Percentiles rank a stretch among this genome's conserved stretches.
These are phyloP conservation scores for Elongisporangium prolatum DNA, from an alignment of 352 stramenopile species.

Conservation along the genomic window DNA sequence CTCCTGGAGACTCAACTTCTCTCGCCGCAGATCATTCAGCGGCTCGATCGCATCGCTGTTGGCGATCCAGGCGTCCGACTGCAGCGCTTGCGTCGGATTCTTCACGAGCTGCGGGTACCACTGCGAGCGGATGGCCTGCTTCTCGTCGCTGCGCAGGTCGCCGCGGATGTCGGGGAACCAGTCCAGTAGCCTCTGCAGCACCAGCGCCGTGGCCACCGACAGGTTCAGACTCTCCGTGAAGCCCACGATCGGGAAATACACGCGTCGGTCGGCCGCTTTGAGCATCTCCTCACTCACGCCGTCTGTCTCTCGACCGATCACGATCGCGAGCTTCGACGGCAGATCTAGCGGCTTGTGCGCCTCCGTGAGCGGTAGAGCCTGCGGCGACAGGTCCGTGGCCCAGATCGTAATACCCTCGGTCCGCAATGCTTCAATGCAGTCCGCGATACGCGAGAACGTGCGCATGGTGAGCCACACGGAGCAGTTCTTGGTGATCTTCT, in stretches of 20 bases:
- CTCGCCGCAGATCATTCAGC: conserved; percentile 50
- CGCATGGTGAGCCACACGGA: conserved; percentile 81
- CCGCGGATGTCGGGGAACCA: conserved; percentile 67
- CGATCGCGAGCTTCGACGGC: conserved; percentile 86
- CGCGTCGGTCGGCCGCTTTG: conserved; percentile 71
- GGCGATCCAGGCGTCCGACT: conserved; percentile 48
- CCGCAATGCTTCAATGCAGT: conserved; percentile 71
- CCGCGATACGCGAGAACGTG: conserved; percentile 79
- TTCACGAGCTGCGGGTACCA: conserved; percentile 64
- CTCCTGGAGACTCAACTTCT: conserved; percentile 41
- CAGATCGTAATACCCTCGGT: conserved; percentile 77
- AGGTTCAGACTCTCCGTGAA: conserved; percentile 94
- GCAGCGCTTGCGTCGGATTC: conserved; percentile 57
- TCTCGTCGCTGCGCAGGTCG: conserved; percentile 42
- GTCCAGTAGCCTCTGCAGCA: conserved; percentile 85
- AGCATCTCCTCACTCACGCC: conserved; percentile 90
- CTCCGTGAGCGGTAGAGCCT: conserved; percentile 43
- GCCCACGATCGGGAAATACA: conserved; percentile 92
- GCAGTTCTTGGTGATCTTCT: conserved; percentile 82
- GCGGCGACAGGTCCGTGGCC: conserved; percentile 86
- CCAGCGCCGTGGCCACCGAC: conserved; percentile 89
- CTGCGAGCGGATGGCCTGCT: conserved; percentile 37
- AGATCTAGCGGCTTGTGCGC: conserved; percentile 50
- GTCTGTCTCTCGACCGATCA: conserved; percentile 92
- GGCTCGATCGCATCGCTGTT: conserved; percentile 30